These are phyloP conservation scores for Daldinia childiae DNA, from an alignment of 495 filamentous ascomycete genomes.

Conservation along the genomic window DNA sequence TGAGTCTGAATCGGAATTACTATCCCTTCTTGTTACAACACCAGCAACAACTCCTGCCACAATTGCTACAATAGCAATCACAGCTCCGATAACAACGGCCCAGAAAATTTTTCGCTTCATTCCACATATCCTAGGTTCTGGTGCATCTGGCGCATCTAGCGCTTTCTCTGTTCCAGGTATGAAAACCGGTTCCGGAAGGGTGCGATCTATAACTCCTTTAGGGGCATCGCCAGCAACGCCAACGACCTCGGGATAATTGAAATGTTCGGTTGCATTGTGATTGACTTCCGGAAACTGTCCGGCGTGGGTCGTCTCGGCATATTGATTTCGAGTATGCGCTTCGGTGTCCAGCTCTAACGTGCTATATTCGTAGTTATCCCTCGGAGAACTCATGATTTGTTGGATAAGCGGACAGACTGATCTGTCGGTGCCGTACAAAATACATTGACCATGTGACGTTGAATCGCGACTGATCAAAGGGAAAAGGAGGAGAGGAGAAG, in stretches of 20 bases:
- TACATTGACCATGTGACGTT: conserved; percentile 10
- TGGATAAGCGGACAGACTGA: conserved; percentile 6
- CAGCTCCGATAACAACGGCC: conserved; percentile 25
- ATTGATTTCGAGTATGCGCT: conserved; percentile 27
- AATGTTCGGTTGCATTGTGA: conserved; percentile 27
- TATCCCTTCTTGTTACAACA: conserved; percentile 11
- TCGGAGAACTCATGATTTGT: conserved; percentile 38
- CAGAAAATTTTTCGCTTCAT: conserved; percentile 39
- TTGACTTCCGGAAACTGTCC: conserved; percentile 31
- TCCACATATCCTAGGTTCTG: conserved; percentile 38
- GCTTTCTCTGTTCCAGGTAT: conserved; percentile 6
- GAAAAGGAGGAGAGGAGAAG: conserved; percentile 12
- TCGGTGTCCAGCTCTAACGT: conserved; percentile 42
- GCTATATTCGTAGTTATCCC: conserved; percentile 39
- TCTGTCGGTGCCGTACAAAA: conserved; percentile 10
- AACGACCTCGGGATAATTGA: conserved; percentile 36
- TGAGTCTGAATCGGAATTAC: conserved; percentile 10
- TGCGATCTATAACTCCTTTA: conserved; percentile 22
- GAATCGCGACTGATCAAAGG: neutral
- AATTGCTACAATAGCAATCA: conserved; percentile 32
- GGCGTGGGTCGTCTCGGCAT: conserved; percentile 16
- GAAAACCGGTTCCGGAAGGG: conserved; percentile 24
- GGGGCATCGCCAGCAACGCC: neutral
- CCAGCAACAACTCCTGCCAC: conserved; percentile 40
- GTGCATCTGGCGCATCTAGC: neutral